A percentile compares a stretch with the other conserved stretches of the same genome.
phyloP scores from a whole-genome alignment of 2,329 filamentous ascomycete species.

The Akanthomyces dipterigenus region DNA sequence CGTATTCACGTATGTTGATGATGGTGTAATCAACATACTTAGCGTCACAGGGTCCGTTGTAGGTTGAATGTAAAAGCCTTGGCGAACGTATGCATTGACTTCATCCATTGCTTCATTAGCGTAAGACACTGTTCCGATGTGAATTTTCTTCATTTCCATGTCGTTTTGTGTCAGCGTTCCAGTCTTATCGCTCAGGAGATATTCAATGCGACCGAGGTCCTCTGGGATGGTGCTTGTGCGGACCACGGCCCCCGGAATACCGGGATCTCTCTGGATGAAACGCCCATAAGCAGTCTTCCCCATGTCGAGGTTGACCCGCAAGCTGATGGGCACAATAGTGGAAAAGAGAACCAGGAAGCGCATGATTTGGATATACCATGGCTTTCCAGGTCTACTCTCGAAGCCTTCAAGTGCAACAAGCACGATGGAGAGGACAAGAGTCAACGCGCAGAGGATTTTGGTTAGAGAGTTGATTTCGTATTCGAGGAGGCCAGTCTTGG shows the following conservation, averaged over 20 bases:
- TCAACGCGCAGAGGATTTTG: conserved; percentile 89
- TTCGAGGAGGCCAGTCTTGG: conserved; percentile 89
- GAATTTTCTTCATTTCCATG: conserved; percentile 98
- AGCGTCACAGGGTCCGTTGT: conserved; percentile 38
- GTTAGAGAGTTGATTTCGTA: conserved; percentile 96
- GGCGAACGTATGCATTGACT: conserved; percentile 76
- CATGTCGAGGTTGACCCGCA: conserved; percentile 94
- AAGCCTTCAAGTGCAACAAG: conserved; percentile 86
- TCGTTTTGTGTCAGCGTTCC: conserved; percentile 97
- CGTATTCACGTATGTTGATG: conserved; percentile 59
- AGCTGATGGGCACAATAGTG: conserved; percentile 96
- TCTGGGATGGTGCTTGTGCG: conserved; percentile 96
- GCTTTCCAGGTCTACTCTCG: conserved; percentile 53
- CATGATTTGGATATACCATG: conserved; percentile 97
- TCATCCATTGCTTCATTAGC: conserved; percentile 99
- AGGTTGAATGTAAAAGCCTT: conserved; percentile 62
- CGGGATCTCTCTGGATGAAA: conserved; percentile 87
- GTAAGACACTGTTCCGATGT: conserved; percentile 96
- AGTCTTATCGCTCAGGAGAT: conserved; percentile 93
- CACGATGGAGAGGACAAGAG: conserved; percentile 75
- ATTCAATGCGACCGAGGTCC: conserved; percentile 91
- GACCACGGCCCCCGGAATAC: conserved; percentile 87
- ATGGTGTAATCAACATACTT: conserved; percentile 63
- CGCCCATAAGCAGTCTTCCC: conserved; percentile 94
- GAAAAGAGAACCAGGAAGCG: conserved; percentile 97